Conservation (phyloP, 306 rosid species). For the Gleditsia sinensis region DNA sequence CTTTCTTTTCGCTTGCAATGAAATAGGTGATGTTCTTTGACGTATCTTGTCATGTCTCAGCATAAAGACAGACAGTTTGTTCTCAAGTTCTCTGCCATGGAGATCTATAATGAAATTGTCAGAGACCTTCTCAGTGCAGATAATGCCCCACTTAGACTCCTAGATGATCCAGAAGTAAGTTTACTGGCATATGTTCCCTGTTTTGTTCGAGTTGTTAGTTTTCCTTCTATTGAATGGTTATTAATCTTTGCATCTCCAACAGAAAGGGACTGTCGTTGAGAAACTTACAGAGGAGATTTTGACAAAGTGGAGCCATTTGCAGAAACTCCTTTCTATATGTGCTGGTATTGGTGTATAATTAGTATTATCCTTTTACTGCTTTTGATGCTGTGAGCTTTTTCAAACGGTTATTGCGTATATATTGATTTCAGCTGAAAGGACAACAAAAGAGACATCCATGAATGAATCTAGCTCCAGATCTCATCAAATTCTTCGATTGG, state of each 20-base stretch:
- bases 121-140: conserved; percentile 49
- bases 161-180: conserved; percentile 54
- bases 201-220: not conserved
- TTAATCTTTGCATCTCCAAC: conserved; percentile 31
- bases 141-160: conserved; percentile 47
- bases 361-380: conserved; percentile 10
- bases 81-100: conserved; percentile 48
- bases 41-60: conserved; percentile 7
- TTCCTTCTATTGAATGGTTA: conserved; percentile 27
- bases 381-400: conserved; percentile 25
- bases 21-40: not conserved
- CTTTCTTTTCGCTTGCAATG: not conserved
- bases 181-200: conserved; percentile 1
- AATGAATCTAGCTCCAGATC: conserved; percentile 97
- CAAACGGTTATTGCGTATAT: conserved; percentile 1
- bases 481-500: conserved; percentile 93
- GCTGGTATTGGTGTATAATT: conserved; percentile 55
- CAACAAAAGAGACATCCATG: conserved; percentile 86
- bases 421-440: conserved; percentile 87
- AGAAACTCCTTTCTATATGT: conserved; percentile 67
- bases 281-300: conserved; percentile 66
- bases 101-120: conserved; percentile 54
- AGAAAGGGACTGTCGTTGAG: conserved; percentile 55
- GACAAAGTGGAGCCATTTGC: conserved; percentile 58
- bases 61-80: conserved; percentile 41